Evolutionary conservation across 2,329 filamentous ascomycete genomes (phyloP), one percentile per base, ranked within the genome.

Genomic region (Fonsecaea pugnacius): DNA sequence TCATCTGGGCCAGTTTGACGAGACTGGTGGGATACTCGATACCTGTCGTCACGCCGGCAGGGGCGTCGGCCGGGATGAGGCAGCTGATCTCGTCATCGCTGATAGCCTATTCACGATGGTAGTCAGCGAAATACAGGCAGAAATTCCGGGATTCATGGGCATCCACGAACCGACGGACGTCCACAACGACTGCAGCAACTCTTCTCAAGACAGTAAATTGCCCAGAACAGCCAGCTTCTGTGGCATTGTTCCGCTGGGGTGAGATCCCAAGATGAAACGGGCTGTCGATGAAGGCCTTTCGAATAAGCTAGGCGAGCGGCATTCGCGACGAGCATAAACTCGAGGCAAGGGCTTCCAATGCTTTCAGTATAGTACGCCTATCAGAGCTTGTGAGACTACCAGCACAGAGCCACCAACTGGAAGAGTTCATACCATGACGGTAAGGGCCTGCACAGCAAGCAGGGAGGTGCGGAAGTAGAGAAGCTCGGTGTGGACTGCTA

Each of bases 161-260:
- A 50, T 24, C 12, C 27, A 51, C 60, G 3, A 27, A 63, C 60
- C 27, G 60, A 63, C 21, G 60, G 60, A 50, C 60, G 60, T 8
- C 53, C 53, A 16, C 53, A 18, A 16, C 60, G 60, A 52, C 27
- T 18, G 14, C 38, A 27, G 30, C 48, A n/a, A n/a, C 32, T 46
- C 54, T 63, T 63, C n/a, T 63, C 60, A 4, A 21, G 30, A 32
- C 33, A 63, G 54, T 58, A 63, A 14, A 63, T 27, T 14, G 53
- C 52, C 60, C 60, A 63, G 21, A 58, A 63, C 7, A 58, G 38
- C 38, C 60, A 63, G 18, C 21, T 51, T 24, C 40, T 27, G 4
- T 58, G 38, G 12, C 14, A 10, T 16, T 27, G n/a, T 35, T 63
- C 53, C 8, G 35, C 5, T 9, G 38, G 6, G 14, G 9, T 21